A percentile compares a stretch with the other conserved stretches of the same genome.
Conservation (phyloP, 2,329 filamentous ascomycete species). For the Penicillium occitanis region DNA sequence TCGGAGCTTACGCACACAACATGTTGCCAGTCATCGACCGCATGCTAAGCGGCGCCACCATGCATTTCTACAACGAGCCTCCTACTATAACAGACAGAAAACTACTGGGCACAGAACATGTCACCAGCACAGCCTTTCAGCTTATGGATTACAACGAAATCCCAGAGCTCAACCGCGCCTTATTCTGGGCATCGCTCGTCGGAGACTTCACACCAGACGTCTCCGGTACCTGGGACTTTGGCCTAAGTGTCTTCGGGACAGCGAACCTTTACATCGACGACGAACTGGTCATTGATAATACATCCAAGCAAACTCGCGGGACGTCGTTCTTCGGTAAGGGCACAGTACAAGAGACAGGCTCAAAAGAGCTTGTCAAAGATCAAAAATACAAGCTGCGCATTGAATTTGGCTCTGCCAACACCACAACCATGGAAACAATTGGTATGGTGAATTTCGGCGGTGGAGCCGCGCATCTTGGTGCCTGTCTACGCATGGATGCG, state of each 20-base stretch:
- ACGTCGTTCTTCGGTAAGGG: slow-evolving; percentile 66
- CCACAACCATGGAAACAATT: slow-evolving; percentile 44
- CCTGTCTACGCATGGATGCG: slow-evolving; percentile 58
- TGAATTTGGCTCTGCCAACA: slow-evolving; percentile 56
- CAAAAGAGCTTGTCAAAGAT: slow-evolving; percentile 58
- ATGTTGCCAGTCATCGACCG: slow-evolving; percentile 42
- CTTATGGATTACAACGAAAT: slow-evolving; percentile 56
- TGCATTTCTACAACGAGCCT: slow-evolving; percentile 64
- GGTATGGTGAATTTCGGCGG: slow-evolving; percentile 54
- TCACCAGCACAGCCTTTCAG: slow-evolving; percentile 40
- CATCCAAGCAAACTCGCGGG: slow-evolving; percentile 61
- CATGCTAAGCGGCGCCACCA: slow-evolving; percentile 38
- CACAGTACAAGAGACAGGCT: slow-evolving; percentile 63
- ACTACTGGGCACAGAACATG: slow-evolving; percentile 21
- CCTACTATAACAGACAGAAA: slow-evolving; percentile 32
- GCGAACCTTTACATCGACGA: slow-evolving; percentile 64
- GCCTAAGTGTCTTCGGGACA: slow-evolving; percentile 63
- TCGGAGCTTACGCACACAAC: slow-evolving; percentile 65
- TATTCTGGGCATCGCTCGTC: slow-evolving; percentile 55
- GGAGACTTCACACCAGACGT: slow-evolving; percentile 60
- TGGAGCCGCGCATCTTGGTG: slow-evolving; percentile 63
- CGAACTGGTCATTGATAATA: slow-evolving; percentile 65
- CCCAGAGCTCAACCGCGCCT: slow-evolving; percentile 51
- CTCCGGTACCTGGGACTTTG: slow-evolving; percentile 62
- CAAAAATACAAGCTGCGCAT: slow-evolving; percentile 59